Percentiles rank a stretch among this genome's conserved stretches.
phyloP scores from a whole-genome alignment of 805 yeast genomes.

The Lachancea sp. region DNA sequence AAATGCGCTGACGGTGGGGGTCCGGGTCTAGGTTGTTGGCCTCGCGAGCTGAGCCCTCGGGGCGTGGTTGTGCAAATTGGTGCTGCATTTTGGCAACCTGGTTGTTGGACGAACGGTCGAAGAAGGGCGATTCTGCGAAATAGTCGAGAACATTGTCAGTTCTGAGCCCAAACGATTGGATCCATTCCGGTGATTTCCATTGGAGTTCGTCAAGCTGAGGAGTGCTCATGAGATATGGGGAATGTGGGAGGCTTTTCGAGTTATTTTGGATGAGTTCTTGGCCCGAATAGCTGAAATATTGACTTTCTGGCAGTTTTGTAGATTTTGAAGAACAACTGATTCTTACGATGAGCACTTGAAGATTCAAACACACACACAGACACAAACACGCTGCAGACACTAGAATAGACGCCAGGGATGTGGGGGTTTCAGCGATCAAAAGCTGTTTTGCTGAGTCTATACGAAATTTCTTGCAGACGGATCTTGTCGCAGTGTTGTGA shows the following conservation, averaged over 20 bases:
- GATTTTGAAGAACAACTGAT: too few relatives aligned
- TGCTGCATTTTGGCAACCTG: slow-evolving; percentile 94
- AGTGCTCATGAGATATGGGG: slow-evolving; percentile 1
- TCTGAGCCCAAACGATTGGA: slow-evolving; percentile 77
- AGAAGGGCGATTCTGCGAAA: slow-evolving; percentile 90
- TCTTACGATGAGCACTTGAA: not conserved
- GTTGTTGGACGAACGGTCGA: slow-evolving; percentile 87
- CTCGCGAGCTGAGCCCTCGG: not conserved
- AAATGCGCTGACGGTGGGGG: slow-evolving; percentile 8
- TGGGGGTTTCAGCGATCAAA: slow-evolving; percentile 5
- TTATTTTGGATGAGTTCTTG: too few relatives aligned
- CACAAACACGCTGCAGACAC: not conserved
- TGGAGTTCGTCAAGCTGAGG: slow-evolving; percentile 73
- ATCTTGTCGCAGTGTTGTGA: slow-evolving; percentile 29
- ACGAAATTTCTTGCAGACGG: slow-evolving; percentile 31
- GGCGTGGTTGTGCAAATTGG: slow-evolving; percentile 48
- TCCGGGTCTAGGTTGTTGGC: not conserved
- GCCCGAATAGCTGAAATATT: too few relatives aligned
- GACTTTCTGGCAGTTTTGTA: too few relatives aligned
- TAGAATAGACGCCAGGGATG: too few relatives aligned
- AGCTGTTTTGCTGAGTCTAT: slow-evolving; percentile 30
- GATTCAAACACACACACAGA: not conserved
- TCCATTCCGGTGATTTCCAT: slow-evolving; percentile 98
- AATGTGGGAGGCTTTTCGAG: not conserved
- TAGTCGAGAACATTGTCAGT: slow-evolving; percentile 90